Conservation (phyloP, 176 grass and related monocot genomes). For the Saccharum officinarum region DNA sequence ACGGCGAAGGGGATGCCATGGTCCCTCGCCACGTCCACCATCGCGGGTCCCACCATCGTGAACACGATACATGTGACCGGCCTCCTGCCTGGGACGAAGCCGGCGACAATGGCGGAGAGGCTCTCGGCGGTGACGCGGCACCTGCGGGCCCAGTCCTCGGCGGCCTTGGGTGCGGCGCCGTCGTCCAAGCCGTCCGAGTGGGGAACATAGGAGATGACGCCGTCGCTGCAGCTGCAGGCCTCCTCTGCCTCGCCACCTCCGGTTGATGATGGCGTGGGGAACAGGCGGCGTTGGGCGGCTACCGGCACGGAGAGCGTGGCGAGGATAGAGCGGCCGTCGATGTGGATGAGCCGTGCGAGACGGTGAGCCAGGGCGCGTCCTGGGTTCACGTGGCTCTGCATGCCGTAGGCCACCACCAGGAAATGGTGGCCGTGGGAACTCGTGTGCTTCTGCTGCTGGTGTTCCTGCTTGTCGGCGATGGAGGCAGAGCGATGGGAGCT, state of each 20-base stretch:
- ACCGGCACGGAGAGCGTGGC: neutral
- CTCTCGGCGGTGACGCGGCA: neutral
- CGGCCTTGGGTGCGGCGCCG: neutral
- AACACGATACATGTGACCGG: slow-evolving; percentile 50
- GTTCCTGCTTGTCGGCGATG: too few species aligned
- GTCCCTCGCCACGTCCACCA: slow-evolving; percentile 21
- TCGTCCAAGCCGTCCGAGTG: slow-evolving; percentile 33
- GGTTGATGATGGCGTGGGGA: neutral
- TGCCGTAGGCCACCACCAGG: slow-evolving; percentile 18
- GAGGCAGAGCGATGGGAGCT: too few species aligned
- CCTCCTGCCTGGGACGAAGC: slow-evolving; percentile 8
- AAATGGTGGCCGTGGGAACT: neutral
- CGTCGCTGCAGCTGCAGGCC: neutral
- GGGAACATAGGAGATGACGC: slow-evolving; percentile 28
- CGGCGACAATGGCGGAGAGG: slow-evolving; percentile 22
- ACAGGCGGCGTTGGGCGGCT: neutral
- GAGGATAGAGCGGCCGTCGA: neutral
- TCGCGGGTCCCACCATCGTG: neutral
- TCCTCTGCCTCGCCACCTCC: too few species aligned
- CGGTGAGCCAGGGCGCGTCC: neutral
- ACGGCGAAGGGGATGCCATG: slow-evolving; percentile 20
- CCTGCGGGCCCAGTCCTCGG: neutral
- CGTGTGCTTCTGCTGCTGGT: too few species aligned
- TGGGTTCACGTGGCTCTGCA: slow-evolving; percentile 19
- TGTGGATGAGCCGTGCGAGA: neutral